Evolutionary conservation across 208 protist species (phyloP), one percentile per base, ranked within the genome.

Genomic region (Crithidia brevicula): DNA sequence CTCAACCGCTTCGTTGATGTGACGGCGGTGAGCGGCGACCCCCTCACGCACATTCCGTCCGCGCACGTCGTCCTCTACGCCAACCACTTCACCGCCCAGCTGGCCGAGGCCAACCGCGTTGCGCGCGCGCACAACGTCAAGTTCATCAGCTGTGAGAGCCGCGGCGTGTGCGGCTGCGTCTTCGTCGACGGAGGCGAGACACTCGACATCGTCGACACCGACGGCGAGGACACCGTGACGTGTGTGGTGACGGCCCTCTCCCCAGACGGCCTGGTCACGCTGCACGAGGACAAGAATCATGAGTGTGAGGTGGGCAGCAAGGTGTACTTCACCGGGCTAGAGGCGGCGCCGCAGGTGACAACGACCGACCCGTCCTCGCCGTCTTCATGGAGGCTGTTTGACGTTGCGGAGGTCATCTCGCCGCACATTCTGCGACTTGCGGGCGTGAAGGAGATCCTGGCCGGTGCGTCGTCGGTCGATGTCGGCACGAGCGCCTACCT

Each of bases 1-100:
- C 77, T 98, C 11, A 98, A 97, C 63, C 85, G 84, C 27, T 97
- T 94, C 67, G 90, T 97, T 3, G 65, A 82, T 4, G 86, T 98
- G 6, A 66, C 72, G 13, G 62, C 77, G 7, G 82, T 81, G 18
- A 68, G 23, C 10, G 63, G 69, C 31, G 72, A 67, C 33, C 52
- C 65, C 13, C 43, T 89, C 31, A 30, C 49, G 6, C 47, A 67
- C 27, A 79, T 84, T 10, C 70, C 70, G 16, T 18, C 27, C 8
- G 70, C 45, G 20, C 81, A 97, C 61, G 89, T 94, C 18, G 90
- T 95, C 15, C 52, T 97, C 30, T 97, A 89, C 80, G 79, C 76
- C 4, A 92, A 95, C 67, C 60, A 82, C 25, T 81, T 67, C 61
- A 95, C 83, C 16, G 68, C 84, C 1, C 68, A 51, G 36, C 80